Evolutionary conservation across 2,329 filamentous ascomycete genomes (phyloP).

Genomic region (Claviceps pazoutovae): DNA sequence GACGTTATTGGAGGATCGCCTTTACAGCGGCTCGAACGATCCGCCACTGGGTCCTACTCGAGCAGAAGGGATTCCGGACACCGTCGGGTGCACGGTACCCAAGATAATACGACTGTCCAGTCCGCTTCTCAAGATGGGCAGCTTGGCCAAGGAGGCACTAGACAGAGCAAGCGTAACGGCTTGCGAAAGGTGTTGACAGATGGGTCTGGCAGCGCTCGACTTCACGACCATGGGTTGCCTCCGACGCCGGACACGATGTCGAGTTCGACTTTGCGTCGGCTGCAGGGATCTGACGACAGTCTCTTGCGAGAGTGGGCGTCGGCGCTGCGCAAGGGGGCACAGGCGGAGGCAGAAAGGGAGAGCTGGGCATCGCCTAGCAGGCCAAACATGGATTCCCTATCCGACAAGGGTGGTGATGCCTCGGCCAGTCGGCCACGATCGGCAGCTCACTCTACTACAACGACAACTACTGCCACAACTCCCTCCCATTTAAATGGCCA

Average conservation of each 20-base stretch:
- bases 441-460: constrained; percentile 25
- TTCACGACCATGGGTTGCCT: constrained; percentile 32
- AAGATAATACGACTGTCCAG: constrained; percentile 11
- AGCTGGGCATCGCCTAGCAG: constrained; percentile 4
- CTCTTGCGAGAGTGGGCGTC: constrained; percentile 17
- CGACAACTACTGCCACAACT: constrained; percentile 10
- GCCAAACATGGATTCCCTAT: constrained; percentile 6
- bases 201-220: constrained; percentile 24
- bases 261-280: constrained; percentile 37
- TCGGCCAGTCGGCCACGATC: constrained; percentile 30
- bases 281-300: constrained; percentile 37
- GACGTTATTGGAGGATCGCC: constrained; percentile 21
- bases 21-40: constrained; percentile 34
- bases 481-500: constrained; percentile 24
- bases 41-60: constrained; percentile 21
- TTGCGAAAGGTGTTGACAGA: constrained; percentile 36
- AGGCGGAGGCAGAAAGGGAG: neutral
- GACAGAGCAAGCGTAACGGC: constrained; percentile 33
- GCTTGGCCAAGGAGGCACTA: constrained; percentile 16
- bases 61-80: constrained; percentile 16
- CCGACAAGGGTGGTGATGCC: constrained; percentile 9
- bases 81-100: constrained; percentile 13
- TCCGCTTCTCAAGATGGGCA: constrained; percentile 9
- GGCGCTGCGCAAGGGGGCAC: neutral
- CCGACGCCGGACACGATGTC: constrained; percentile 48